Evolutionary conservation across 352 stramenopile species (phyloP).

Genomic region (Phytophthora quininea): DNA sequence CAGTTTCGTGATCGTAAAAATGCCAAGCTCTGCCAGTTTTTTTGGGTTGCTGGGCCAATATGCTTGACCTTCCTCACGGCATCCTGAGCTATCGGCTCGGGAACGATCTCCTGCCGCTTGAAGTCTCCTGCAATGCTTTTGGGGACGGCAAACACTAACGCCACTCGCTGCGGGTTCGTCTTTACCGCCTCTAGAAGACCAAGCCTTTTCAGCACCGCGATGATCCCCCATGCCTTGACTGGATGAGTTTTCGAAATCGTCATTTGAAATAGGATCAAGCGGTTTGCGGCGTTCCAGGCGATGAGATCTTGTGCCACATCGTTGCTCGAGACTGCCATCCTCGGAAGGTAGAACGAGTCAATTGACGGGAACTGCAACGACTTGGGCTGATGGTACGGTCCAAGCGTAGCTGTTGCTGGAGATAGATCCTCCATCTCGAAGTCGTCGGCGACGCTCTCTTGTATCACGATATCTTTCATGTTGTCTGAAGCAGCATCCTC

Average conservation of each 20-base stretch:
- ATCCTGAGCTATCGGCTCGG: not conserved
- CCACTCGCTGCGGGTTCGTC: conserved; percentile 2
- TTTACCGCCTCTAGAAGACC: conserved; percentile 6
- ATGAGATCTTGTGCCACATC: not conserved
- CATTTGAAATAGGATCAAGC: not conserved
- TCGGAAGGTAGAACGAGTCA: not conserved
- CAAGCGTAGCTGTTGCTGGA: not conserved
- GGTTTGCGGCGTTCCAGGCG: not conserved
- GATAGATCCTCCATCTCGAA: not conserved
- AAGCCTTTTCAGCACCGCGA: conserved; percentile 3
- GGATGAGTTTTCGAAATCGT: conserved; percentile 1
- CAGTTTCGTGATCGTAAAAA: not conserved
- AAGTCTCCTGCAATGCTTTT: not conserved
- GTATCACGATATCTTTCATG: not conserved
- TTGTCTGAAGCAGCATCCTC: not conserved
- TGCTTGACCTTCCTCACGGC: not conserved
- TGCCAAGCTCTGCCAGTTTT: not conserved
- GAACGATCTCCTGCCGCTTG: not conserved
- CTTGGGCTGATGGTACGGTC: not conserved
- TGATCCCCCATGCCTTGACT: conserved; percentile 5
- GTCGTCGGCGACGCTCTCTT: not conserved
- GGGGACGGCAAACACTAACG: conserved; percentile 8
- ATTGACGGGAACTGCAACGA: not conserved
- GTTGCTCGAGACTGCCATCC: not conserved
- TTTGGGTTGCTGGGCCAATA: not conserved